phyloP scores from a whole-genome alignment of 1,284 basidiomycete genomes.

The Melampsora larici-populina region DNA sequence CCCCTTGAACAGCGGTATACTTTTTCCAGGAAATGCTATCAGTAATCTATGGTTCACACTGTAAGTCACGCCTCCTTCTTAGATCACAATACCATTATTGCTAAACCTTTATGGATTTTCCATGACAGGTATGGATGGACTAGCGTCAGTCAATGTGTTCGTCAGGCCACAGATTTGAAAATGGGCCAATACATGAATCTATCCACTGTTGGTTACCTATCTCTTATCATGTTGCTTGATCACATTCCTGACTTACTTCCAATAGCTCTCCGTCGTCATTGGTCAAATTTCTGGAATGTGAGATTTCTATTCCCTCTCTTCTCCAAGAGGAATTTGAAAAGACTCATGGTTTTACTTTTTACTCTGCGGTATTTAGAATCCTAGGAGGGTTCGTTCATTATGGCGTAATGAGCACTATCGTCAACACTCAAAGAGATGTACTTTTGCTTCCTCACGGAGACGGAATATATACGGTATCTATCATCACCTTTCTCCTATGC shows the following conservation, averaged over 20 bases:
- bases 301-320: neutral
- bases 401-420: slow-evolving; percentile 14
- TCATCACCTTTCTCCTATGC: neutral
- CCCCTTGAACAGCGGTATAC: slow-evolving; percentile 8
- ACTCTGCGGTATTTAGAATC: no score
- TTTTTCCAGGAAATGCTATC: slow-evolving; percentile 37
- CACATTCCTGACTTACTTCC: neutral
- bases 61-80: no score
- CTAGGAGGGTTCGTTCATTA: slow-evolving; percentile 30
- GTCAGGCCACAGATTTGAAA: slow-evolving; percentile 27
- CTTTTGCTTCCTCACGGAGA: slow-evolving; percentile 39
- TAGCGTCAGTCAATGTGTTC: slow-evolving; percentile 15
- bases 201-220: slow-evolving; percentile 11
- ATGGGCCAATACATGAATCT: slow-evolving; percentile 36
- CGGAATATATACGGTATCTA: slow-evolving; percentile 28
- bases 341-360: no score
- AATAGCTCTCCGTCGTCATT: slow-evolving; percentile 22
- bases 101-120: neutral
- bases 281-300: slow-evolving; percentile 32
- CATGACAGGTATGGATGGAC: slow-evolving; percentile 8
- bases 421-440: slow-evolving; percentile 37
- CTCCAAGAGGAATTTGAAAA: no score
- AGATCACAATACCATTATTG: no score
- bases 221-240: no score
- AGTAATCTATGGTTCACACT: slow-evolving; percentile 38